Percentiles rank a stretch among this genome's conserved stretches.
phyloP scores from a whole-genome alignment of 768 basidiomycete genomes.

The Mycena filopes region DNA sequence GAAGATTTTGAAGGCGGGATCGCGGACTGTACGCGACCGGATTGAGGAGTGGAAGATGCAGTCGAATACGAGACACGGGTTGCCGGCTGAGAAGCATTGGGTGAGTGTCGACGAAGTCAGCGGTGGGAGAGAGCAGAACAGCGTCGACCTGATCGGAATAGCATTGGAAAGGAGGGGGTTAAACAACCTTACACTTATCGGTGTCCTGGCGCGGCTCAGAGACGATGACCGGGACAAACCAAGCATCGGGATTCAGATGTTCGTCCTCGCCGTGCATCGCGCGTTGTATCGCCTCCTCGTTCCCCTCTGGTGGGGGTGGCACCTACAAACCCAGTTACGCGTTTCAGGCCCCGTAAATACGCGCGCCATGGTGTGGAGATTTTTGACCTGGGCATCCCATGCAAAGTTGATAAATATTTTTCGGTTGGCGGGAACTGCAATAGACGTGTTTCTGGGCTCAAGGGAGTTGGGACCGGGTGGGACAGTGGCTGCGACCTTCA shows the following conservation, averaged over 20 bases:
- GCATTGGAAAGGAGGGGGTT: neutral
- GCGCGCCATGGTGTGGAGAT: neutral
- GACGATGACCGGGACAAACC: conserved; percentile 78
- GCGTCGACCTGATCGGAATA: conserved; percentile 18
- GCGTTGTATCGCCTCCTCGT: conserved; percentile 65
- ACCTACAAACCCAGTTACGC: conserved; percentile 48
- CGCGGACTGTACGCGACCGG: conserved; percentile 67
- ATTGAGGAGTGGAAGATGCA: conserved; percentile 71
- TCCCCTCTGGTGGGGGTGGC: conserved; percentile 73
- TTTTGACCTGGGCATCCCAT: conserved; percentile 67
- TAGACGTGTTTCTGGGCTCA: conserved; percentile 39
- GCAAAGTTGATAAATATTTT: conserved; percentile 84
- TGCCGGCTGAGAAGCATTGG: conserved; percentile 63
- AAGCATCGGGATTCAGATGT: conserved; percentile 52
- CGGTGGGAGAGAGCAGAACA: neutral
- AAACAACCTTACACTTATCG: conserved; percentile 58
- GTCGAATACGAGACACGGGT: conserved; percentile 77
- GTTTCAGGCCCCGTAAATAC: neutral
- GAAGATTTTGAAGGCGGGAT: conserved; percentile 74
- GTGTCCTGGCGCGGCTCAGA: conserved; percentile 69
- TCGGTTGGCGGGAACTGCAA: conserved; percentile 54
- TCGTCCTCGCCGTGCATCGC: conserved; percentile 65
- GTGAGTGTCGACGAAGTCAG: neutral
- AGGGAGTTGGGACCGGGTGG: conserved; percentile 36
- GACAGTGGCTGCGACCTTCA: conserved; percentile 34